Conservation (phyloP, 2,329 filamentous ascomycete species). For the Neoascochyta sp. region DNA sequence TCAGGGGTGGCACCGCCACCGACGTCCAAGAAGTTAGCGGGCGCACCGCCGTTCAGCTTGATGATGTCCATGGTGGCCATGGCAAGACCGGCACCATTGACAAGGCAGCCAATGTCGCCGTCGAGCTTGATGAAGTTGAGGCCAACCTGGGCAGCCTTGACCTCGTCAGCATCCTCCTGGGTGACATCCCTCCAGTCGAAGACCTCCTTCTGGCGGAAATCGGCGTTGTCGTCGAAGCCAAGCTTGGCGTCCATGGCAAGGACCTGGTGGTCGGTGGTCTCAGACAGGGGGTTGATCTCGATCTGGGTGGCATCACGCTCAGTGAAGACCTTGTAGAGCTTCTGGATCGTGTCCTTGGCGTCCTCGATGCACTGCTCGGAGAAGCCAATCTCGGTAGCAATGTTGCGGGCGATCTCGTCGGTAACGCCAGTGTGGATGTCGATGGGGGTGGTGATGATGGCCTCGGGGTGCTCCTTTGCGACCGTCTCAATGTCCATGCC, state of each 20-base stretch:
- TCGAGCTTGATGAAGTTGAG: slow-evolving; percentile 99
- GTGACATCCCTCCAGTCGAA: slow-evolving; percentile 91
- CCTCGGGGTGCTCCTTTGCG: slow-evolving; percentile 94
- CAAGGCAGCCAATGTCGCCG: slow-evolving; percentile 96
- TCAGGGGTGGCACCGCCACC: slow-evolving; percentile 95
- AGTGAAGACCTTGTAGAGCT: slow-evolving; percentile 97
- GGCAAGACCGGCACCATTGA: slow-evolving; percentile 97
- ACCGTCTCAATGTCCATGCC: slow-evolving; percentile 99
- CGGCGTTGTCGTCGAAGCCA: slow-evolving; percentile 97
- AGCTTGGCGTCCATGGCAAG: slow-evolving; percentile 99
- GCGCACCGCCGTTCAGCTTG: slow-evolving; percentile 94
- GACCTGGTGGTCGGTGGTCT: slow-evolving; percentile 97
- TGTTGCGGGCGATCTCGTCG: slow-evolving; percentile 86
- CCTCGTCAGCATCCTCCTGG: slow-evolving; percentile 96
- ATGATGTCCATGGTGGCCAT: slow-evolving; percentile 99
- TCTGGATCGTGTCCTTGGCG: slow-evolving; percentile 94
- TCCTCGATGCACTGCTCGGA: slow-evolving; percentile 96
- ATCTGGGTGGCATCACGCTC: slow-evolving; percentile 99
- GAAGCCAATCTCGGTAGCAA: slow-evolving; percentile 91
- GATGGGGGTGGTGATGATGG: slow-evolving; percentile 89
- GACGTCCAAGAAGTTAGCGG: slow-evolving; percentile 98
- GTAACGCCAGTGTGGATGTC: slow-evolving; percentile 94
- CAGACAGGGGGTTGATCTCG: slow-evolving; percentile 98
- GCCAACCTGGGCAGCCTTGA: slow-evolving; percentile 87
- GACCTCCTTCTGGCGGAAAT: slow-evolving; percentile 95